A percentile compares a stretch with the other conserved stretches of the same genome.
Evolutionary conservation across 2,329 filamentous ascomycete species (phyloP).

Genomic region (Nemania sp.): DNA sequence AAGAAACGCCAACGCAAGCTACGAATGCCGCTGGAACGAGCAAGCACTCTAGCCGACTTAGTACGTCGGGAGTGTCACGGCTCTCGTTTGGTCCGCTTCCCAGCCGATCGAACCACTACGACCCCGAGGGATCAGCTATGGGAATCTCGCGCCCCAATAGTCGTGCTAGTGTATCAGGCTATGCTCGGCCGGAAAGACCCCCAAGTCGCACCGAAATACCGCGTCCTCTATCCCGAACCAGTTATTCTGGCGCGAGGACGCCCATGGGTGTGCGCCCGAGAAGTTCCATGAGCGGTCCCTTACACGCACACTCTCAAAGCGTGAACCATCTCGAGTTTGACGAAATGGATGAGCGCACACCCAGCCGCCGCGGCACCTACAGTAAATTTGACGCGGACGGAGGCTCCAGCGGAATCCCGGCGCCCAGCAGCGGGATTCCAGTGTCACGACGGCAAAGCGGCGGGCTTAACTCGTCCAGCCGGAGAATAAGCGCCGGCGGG

Average conservation of each 20-base stretch:
- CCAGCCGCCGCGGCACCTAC: conserved; percentile 59
- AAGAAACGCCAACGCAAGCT: conserved; percentile 57
- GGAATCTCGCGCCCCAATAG: conserved; percentile 71
- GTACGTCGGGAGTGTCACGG: conserved; percentile 64
- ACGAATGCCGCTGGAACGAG: conserved; percentile 43
- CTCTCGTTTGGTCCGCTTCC: conserved; percentile 66
- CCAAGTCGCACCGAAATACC: conserved; percentile 59
- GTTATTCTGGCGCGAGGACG: conserved; percentile 62
- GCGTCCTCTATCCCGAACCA: conserved; percentile 68
- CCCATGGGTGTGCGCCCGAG: conserved; percentile 68
- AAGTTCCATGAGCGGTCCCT: conserved; percentile 69
- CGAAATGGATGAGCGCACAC: conserved; percentile 56
- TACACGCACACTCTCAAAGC: conserved; percentile 61
- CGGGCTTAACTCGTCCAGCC: conserved; percentile 39
- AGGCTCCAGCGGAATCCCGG: conserved; percentile 45
- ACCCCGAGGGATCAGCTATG: conserved; percentile 44
- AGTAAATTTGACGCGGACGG: conserved; percentile 51
- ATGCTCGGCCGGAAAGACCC: conserved; percentile 51
- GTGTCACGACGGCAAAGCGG: conserved; percentile 53
- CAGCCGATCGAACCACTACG: conserved; percentile 52
- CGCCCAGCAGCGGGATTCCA: conserved; percentile 52
- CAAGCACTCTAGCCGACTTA: conserved; percentile 61
- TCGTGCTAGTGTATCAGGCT: conserved; percentile 62
- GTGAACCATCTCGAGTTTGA: conserved; percentile 59
- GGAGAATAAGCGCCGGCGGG: conserved; percentile 46